Percentiles rank a stretch among this genome's conserved stretches.
Evolutionary conservation across 2,329 filamentous ascomycete species (phyloP).

Genomic region (Sporothrix euskadiensis): DNA sequence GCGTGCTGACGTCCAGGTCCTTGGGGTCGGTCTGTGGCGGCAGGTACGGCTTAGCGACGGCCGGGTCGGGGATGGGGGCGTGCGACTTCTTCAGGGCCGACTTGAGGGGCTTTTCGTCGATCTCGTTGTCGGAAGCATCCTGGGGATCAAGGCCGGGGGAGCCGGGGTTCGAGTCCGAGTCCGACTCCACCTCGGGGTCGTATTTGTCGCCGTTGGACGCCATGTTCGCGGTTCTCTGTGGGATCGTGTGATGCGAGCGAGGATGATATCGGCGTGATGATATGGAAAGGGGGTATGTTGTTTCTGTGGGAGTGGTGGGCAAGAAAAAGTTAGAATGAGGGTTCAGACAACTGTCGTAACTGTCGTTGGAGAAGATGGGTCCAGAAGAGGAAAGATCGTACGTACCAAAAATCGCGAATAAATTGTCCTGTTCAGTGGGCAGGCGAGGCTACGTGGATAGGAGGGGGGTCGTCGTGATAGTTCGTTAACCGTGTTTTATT

Average conservation of each 20-base stretch:
- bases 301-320: neutral
- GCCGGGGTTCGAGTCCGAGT: slow-evolving; percentile 64
- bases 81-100: slow-evolving; percentile 80
- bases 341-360: neutral
- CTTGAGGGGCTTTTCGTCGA: slow-evolving; percentile 70
- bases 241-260: slow-evolving; percentile 29
- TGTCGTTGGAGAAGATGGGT: neutral
- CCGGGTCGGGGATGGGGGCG: slow-evolving; percentile 49
- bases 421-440: slow-evolving; percentile 14
- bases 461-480: slow-evolving; percentile 25
- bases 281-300: neutral
- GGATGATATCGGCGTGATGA: slow-evolving; percentile 5
- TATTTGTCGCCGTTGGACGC: slow-evolving; percentile 64
- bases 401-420: slow-evolving; percentile 21
- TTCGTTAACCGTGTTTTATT: slow-evolving; percentile 27
- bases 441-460: slow-evolving; percentile 26
- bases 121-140: slow-evolving; percentile 58
- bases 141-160: slow-evolving; percentile 59
- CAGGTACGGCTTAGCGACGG: slow-evolving; percentile 54
- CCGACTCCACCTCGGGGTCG: slow-evolving; percentile 58
- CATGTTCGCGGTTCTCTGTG: slow-evolving; percentile 45
- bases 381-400: neutral
- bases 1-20: slow-evolving; percentile 75
- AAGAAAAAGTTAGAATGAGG: neutral
- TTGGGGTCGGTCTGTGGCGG: slow-evolving; percentile 93